Evolutionary conservation across 2,329 filamentous ascomycete species (phyloP), one percentile per base, ranked within the genome.

Genomic region (Colletotrichum sp.): DNA sequence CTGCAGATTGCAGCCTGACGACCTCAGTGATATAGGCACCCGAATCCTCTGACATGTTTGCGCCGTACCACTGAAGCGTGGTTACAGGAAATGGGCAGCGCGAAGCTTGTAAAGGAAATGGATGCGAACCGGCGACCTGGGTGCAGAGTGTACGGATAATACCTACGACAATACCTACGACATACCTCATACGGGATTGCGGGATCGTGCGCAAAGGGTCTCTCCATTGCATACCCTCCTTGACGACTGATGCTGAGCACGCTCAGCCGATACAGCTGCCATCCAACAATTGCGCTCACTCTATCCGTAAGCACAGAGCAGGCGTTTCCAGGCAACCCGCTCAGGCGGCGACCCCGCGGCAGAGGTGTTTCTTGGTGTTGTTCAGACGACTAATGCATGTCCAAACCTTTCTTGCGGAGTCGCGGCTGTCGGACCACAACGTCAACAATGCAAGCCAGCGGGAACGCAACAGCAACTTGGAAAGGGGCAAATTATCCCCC

Each of bases 221-320:
- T 52, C 44, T 22, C 44, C n/a, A 22, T 52, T 52, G 44, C 44
- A 52, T 52, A 12, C 16, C 36, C 8, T 39, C 36, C 8, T 39
- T 16, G 36, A 39, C 16, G 49, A n/a, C 67, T 59, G 13, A 30
- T 75, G 49, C 34, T 71, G 59, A 34, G 36, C 13, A 27, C 57
- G 70, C 74, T 69, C 49, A 65, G 70, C 34, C 64, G 69, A 22
- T 69, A 59, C 70, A 74, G 74, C 65, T 76, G 64, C 59, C 74
- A 73, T 69, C 64, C 64, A 29, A 30, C n/a, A 15, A 69, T 59
- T 44, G 69, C 34, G 29, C 32, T 25, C 39, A 19, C 59, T 65
- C 70, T 52, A 44, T 39, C 36, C 8, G 36, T 39, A 15, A 25
- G 29, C 57, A 55, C 70, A 64, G n/a, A 52, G 39, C 57, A 68